Evolutionary conservation across 257 asterid species (phyloP), one percentile per base, ranked within the genome.

Genomic region (Gynochthodes officinalis): DNA sequence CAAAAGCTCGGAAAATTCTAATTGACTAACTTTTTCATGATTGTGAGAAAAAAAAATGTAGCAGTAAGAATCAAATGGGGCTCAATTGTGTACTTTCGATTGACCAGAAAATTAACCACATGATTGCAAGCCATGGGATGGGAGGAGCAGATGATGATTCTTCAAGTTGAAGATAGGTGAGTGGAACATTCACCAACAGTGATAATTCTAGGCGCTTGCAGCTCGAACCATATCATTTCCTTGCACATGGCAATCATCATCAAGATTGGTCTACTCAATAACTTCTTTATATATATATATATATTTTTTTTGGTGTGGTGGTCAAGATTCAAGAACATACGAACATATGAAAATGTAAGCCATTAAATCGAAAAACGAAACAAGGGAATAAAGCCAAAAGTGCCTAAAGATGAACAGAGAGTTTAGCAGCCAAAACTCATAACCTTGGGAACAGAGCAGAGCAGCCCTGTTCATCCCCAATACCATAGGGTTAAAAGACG

Each of bases 181-280:
- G 50, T 28, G 46, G 72, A 67, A 68, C 50, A 10, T 30, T 64
- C 48, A 50, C 35, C n/a, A 30, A 43, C 37, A 43, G 18, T 53
- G 57, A 74, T 65, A 33, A 54, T 74, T 46, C 65, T 66, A 37
- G 18, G 44, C 30, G 44, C 40, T 27, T 68, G 62, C 76, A n/a
- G 58, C 72, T 65, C 49, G 27, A 40, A 27, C 62, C 25, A 11
- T 42, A 65, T 74, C 59, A 74, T 74, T 66, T 58, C 77, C 42
- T 30, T 21, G 46, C 72, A 74, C 77, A 74, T 74, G 72, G 59
- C 40, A 65, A 74, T 74, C 46, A 71, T 71, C 19, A 64, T n/a
- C n/a, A 50, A 27, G 70, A 2, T 11, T 46, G n/a, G 46, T 40
- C 65, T 8, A 21, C 21, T 25, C 28, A n/a, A 13, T 19, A 27